Percentiles rank a stretch among this genome's conserved stretches.
Evolutionary conservation across 2,329 filamentous ascomycete species (phyloP).

Genomic region (Gremmenia infestans): DNA sequence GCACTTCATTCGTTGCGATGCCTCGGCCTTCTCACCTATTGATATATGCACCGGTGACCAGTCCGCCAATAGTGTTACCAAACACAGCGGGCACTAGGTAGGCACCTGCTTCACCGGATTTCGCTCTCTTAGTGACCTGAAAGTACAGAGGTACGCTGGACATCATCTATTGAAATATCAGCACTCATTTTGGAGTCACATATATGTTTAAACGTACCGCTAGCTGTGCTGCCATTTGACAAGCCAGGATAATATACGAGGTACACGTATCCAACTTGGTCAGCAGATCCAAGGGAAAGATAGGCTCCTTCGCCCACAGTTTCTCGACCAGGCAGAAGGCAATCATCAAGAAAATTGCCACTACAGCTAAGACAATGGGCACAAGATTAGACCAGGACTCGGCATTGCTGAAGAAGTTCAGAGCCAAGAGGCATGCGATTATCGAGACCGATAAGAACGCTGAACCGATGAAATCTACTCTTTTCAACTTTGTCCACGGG

Average conservation of each 20-base stretch:
- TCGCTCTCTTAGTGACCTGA: constrained; percentile 53
- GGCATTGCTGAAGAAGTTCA: constrained; percentile 44
- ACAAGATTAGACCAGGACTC: constrained; percentile 32
- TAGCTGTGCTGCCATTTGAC: constrained; percentile 53
- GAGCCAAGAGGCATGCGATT: constrained; percentile 37
- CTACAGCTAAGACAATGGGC: constrained; percentile 30
- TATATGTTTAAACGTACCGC: constrained; percentile 33
- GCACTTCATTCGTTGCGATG: not conserved
- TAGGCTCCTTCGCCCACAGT: constrained; percentile 46
- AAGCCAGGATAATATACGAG: constrained; percentile 46
- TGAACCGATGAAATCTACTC: constrained; percentile 56
- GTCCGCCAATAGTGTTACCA: constrained; percentile 59
- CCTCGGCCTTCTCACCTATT: constrained; percentile 25
- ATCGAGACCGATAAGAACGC: constrained; percentile 41
- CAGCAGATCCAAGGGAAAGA: constrained; percentile 54
- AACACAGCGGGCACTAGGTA: constrained; percentile 62
- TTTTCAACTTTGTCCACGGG: constrained; percentile 34
- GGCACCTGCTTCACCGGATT: constrained; percentile 50
- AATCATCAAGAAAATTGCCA: constrained; percentile 19
- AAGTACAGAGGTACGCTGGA: constrained; percentile 65
- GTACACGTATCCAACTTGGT: constrained; percentile 45
- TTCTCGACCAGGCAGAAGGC: constrained; percentile 29
- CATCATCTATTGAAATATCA: constrained; percentile 41
- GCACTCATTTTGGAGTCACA: not conserved
- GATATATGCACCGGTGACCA: constrained; percentile 47